A percentile compares a stretch with the other conserved stretches of the same genome.
Conservation (phyloP, 306 rosid species). For the Corylus avellana region DNA sequence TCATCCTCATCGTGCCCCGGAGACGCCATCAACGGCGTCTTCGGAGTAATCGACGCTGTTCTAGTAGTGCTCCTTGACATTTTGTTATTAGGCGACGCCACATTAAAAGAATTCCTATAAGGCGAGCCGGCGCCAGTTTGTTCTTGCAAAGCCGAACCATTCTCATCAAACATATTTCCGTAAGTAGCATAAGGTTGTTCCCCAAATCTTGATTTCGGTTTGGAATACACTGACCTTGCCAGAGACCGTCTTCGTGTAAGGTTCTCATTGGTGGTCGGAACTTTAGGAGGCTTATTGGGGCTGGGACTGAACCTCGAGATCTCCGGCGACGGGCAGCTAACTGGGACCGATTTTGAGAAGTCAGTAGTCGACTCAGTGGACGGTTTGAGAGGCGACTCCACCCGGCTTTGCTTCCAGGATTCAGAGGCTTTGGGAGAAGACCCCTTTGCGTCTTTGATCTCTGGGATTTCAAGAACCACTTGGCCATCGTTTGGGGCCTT, state of each 20-base stretch:
- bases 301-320: slow-evolving; percentile 42
- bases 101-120: slow-evolving; percentile 37
- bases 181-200: slow-evolving; percentile 55
- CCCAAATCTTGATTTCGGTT: slow-evolving; percentile 84
- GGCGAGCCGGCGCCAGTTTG: slow-evolving; percentile 50
- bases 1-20: slow-evolving; percentile 65
- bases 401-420: slow-evolving; percentile 28
- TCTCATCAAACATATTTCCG: slow-evolving; percentile 49
- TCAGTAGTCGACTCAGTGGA: slow-evolving; percentile 18
- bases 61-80: slow-evolving; percentile 27
- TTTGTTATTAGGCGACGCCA: slow-evolving; percentile 53
- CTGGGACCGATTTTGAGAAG: slow-evolving; percentile 42
- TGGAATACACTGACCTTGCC: slow-evolving; percentile 57
- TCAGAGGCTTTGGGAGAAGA: slow-evolving; percentile 31
- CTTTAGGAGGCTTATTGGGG: slow-evolving; percentile 61
- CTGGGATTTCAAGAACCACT: slow-evolving; percentile 54
- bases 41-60: slow-evolving; percentile 47
- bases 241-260: slow-evolving; percentile 48
- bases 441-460: slow-evolving; percentile 31
- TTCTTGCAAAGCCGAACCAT: slow-evolving; percentile 37
- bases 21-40: slow-evolving; percentile 39
- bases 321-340: slow-evolving; percentile 51
- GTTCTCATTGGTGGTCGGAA: slow-evolving; percentile 38
- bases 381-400: slow-evolving; percentile 26
- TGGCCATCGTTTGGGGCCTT: slow-evolving; percentile 41